Base-by-base conservation (phyloP, 1,284 basidiomycete species). In the Thelephora terrestris region DNA sequence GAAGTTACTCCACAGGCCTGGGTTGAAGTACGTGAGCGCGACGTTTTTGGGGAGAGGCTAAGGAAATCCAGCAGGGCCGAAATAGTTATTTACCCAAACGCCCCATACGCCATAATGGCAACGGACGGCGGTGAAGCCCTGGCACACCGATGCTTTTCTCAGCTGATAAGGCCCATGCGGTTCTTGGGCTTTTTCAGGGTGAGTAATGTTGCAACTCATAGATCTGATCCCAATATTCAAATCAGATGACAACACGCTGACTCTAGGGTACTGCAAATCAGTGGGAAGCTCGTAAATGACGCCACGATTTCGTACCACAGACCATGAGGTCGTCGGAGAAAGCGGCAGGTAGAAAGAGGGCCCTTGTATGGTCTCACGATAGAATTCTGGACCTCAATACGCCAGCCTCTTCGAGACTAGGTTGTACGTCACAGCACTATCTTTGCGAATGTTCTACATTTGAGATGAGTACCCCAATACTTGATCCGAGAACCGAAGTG, bases 101-200 rank as follows among this genome's bases (percentile, higher is more conserved):
- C 74, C 5, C 79, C 82, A 20, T 81, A 85, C 63, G 80, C 79
- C 0, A 76, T 82, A 43, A 76, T 84, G 73, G 76, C 77, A 5
- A 79, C 84, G 76, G 81, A 84, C 52, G 78, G 79, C 73, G 51
- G 55, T 74, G 63, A 21, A 32, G 14, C 29, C 29, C 39, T 29
- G 23, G 47, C 49, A 21, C 17, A 17, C 10, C 21, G 27, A 39
- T 46, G 18, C 16, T 38, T 20, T 21, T 34, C 21, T 16, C 45
- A 27, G 16, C 46, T 42, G 44, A 47, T 14, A 27, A 24, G n/a
- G 43, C 36, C 16, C 29, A 29, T 34, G 32, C 39, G 46, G 36
- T 35, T 21, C 12, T 14, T 25, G 34, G 36, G 25, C 25, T 25
- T 43, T n/a, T 16, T 37, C 37, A 56, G 58, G 55, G 56, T 59